phyloP scores from a whole-genome alignment of 148 eudicot species.

The Gaultheria prostrata region DNA sequence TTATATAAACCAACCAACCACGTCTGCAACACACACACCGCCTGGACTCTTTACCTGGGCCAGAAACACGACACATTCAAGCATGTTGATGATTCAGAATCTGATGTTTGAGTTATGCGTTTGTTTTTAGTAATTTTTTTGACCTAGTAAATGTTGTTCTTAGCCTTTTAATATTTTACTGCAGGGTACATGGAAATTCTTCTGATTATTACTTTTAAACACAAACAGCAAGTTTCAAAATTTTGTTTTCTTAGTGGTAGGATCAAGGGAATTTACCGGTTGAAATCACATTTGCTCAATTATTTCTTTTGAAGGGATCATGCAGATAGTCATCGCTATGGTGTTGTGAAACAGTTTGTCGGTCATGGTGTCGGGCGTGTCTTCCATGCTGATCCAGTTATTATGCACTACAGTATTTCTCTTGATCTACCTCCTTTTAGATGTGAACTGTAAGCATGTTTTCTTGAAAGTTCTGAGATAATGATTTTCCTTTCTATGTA shows the following conservation, averaged over 20 bases:
- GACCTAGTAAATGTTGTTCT: neutral
- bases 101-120: neutral
- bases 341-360: conserved; percentile 88
- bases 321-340: conserved; percentile 81
- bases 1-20: too few relatives aligned
- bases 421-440: conserved; percentile 15
- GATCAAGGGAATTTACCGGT: neutral
- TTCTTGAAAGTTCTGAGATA: conserved; percentile 10
- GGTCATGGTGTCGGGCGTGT: conserved; percentile 96
- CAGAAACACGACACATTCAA: neutral
- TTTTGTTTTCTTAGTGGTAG: neutral
- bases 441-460: neutral
- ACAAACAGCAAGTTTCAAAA: neutral
- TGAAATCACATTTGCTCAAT: neutral
- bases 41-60: too few relatives aligned
- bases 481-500: conserved; percentile 21
- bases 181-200: neutral
- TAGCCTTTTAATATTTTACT: neutral
- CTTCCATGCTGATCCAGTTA: conserved; percentile 90
- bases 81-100: neutral
- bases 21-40: too few relatives aligned
- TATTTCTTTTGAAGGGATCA: conserved; percentile 51
- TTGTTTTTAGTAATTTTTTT: neutral
- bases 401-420: conserved; percentile 70
- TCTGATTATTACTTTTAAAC: neutral